Conservation (phyloP, 148 eudicot species). For the Spergularia bocconei region DNA sequence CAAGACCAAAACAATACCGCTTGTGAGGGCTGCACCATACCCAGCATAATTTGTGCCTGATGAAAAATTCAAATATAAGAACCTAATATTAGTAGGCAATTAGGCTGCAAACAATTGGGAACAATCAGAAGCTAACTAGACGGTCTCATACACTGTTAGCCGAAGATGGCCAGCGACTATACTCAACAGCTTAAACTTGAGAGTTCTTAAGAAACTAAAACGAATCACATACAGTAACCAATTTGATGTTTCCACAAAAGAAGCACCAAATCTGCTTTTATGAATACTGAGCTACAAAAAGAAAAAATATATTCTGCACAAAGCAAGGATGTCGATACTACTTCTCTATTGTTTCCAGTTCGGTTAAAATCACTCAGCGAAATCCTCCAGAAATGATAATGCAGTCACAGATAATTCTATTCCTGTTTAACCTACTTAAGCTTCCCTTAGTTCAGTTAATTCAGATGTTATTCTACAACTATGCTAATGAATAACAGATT, state of each 20-base stretch:
- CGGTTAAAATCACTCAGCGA: background rate
- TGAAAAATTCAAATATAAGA: slow-evolving; percentile 4
- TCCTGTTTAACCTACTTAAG: too few relatives aligned
- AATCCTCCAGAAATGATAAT: too few relatives aligned
- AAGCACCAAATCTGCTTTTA: too few relatives aligned
- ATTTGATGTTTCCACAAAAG: too few relatives aligned
- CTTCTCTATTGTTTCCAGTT: background rate
- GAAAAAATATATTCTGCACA: background rate
- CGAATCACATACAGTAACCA: background rate
- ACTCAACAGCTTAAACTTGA: background rate
- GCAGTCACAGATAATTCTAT: too few relatives aligned
- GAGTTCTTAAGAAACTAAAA: background rate
- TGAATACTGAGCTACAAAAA: background rate
- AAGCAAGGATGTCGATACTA: background rate
- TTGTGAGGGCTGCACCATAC: slow-evolving; percentile 86
- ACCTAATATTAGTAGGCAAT: slow-evolving; percentile 5
- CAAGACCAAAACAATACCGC: slow-evolving; percentile 39
- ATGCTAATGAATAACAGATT: too few relatives aligned
- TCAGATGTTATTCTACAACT: too few relatives aligned
- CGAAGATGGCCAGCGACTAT: background rate
- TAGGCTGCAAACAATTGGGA: background rate
- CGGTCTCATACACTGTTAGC: background rate
- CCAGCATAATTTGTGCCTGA: slow-evolving; percentile 98
- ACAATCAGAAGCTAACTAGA: background rate
- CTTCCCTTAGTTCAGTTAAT: too few relatives aligned